Evolutionary conservation across 2,329 filamentous ascomycete genomes (phyloP).

Genomic region (Sporothrix brunneoviolacea): DNA sequence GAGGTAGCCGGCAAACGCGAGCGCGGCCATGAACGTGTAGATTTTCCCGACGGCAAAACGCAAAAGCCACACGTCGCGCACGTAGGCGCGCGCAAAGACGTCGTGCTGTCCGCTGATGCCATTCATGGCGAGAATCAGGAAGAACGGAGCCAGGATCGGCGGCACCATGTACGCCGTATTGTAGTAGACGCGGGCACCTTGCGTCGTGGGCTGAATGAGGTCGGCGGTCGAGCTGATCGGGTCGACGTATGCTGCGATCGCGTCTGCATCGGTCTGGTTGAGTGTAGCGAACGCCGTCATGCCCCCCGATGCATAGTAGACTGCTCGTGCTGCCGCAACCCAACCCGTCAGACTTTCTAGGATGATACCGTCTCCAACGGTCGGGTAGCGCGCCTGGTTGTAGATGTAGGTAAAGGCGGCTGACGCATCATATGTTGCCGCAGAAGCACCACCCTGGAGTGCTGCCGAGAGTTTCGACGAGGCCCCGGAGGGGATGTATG

Average conservation of each 20-base stretch:
- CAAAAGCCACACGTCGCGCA: too few relatives aligned
- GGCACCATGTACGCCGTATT: conserved; percentile 37
- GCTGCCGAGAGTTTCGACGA: conserved; percentile 26
- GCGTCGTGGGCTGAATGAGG: conserved; percentile 28
- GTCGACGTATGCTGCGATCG: conserved; percentile 28
- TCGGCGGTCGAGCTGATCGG: conserved; percentile 26
- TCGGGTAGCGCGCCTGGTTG: conserved; percentile 32
- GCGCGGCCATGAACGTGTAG: conserved; percentile 30
- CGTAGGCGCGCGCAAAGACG: too few relatives aligned
- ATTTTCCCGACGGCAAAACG: conserved; percentile 22
- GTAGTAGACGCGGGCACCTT: conserved; percentile 29
- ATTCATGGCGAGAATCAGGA: conserved; percentile 26
- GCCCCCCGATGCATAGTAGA: conserved; percentile 20
- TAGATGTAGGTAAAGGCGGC: conserved; percentile 30
- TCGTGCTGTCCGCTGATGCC: conserved; percentile 24
- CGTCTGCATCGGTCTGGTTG: conserved; percentile 6
- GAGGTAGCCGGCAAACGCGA: conserved; percentile 34
- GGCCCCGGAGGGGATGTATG: conserved; percentile 27
- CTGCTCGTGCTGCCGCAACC: conserved; percentile 14
- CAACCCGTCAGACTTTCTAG: conserved; percentile 23
- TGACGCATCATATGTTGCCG: conserved; percentile 28
- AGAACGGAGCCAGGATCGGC: conserved; percentile 29
- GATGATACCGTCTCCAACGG: conserved; percentile 23
- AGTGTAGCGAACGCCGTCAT: conserved; percentile 4
- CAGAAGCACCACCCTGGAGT: conserved; percentile 21